Evolutionary conservation across 768 basidiomycete genomes (phyloP).

Genomic region (Epithele typhae): DNA sequence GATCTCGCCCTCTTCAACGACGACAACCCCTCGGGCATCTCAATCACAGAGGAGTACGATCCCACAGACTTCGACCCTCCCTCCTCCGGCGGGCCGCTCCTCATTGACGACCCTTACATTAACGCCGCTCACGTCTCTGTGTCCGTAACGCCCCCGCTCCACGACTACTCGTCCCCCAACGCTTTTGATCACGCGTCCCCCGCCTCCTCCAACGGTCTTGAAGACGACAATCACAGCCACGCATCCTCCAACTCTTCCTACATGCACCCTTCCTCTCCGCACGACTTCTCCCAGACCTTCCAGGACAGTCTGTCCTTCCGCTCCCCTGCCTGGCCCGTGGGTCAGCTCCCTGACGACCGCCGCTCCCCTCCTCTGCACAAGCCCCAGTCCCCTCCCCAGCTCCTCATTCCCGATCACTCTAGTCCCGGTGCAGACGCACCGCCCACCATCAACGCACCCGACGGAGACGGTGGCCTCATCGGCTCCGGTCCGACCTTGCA

Average conservation of each 20-base stretch:
- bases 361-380: constrained; percentile 42
- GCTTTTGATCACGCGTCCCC: constrained; percentile 65
- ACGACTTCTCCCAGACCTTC: constrained; percentile 53
- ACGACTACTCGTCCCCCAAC: constrained; percentile 30
- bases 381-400: constrained; percentile 59
- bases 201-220: constrained; percentile 48
- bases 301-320: constrained; percentile 56
- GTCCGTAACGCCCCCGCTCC: constrained; percentile 31
- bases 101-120: constrained; percentile 55
- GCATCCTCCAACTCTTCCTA: constrained; percentile 70
- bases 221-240: constrained; percentile 47
- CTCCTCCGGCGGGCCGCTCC: constrained; percentile 42
- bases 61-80: constrained; percentile 70
- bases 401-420: constrained; percentile 52
- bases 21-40: constrained; percentile 36
- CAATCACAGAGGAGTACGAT: constrained; percentile 54
- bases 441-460: constrained; percentile 59
- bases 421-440: constrained; percentile 41
- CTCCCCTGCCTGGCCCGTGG: constrained; percentile 53
- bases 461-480: constrained; percentile 45
- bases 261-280: constrained; percentile 48
- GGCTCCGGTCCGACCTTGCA: constrained; percentile 60
- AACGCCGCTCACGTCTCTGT: constrained; percentile 31
- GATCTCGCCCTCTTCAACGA: constrained; percentile 43
- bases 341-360: constrained; percentile 39